These are phyloP conservation scores for Ochetophila trinervis DNA, from an alignment of 306 rosid genomes.

Conservation along the genomic window DNA sequence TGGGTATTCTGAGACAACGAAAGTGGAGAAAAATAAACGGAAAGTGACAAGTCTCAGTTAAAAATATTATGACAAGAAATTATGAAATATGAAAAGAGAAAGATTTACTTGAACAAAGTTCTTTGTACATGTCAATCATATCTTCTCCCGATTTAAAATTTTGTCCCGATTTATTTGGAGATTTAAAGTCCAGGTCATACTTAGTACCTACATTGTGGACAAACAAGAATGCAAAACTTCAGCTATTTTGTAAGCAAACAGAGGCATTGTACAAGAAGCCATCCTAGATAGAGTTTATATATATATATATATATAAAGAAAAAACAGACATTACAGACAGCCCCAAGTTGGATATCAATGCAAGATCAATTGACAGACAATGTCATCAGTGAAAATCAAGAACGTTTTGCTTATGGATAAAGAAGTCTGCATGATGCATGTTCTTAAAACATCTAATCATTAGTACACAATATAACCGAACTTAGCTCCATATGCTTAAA, in stretches of 20 bases:
- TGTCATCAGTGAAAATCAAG: constrained; percentile 1
- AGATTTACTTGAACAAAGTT: constrained; percentile 64
- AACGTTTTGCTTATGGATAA: neutral
- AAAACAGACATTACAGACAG: constrained; percentile 13
- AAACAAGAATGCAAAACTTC: constrained; percentile 15
- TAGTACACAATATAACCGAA: neutral
- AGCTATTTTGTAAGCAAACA: neutral
- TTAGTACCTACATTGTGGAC: constrained; percentile 59
- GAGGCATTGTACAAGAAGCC: neutral
- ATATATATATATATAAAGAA: too few relatives aligned
- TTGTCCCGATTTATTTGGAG: constrained; percentile 73
- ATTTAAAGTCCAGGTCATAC: constrained; percentile 79
- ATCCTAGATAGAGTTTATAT: neutral
- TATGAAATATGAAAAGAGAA: constrained; percentile 16
- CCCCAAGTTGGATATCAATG: neutral
- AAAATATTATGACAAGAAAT: constrained; percentile 5
- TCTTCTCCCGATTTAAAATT: constrained; percentile 85
- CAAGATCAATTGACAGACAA: constrained; percentile 1
- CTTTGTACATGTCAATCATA: constrained; percentile 73
- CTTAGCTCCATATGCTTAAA: neutral
- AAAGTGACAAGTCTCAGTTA: constrained; percentile 14
- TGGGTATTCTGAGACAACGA: constrained; percentile 58
- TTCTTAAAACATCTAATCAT: neutral
- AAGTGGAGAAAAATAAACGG: constrained; percentile 16
- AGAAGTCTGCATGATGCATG: neutral